Conservation (phyloP, 352 stramenopile species). For the Globisporangium okanoganense region DNA sequence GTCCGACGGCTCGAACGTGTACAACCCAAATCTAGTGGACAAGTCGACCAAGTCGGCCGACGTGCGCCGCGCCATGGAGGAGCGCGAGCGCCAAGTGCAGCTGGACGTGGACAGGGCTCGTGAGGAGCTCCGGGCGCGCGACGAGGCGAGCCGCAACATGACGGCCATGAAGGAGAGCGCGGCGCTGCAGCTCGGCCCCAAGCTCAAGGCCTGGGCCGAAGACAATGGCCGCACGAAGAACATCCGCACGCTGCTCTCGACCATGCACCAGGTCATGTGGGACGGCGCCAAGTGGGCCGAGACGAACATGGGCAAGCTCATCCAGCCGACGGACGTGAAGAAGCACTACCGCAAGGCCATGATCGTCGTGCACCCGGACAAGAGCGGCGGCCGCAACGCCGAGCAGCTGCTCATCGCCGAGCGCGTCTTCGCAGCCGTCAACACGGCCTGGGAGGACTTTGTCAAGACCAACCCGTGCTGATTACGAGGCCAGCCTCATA, state of each 20-base stretch:
- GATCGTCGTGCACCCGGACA: slow-evolving; percentile 92
- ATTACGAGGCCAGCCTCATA: not conserved
- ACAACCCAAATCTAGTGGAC: slow-evolving; percentile 82
- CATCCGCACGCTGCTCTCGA: slow-evolving; percentile 88
- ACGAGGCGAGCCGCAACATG: slow-evolving; percentile 53
- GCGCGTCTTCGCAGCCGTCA: slow-evolving; percentile 87
- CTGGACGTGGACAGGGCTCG: slow-evolving; percentile 68
- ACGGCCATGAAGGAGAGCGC: slow-evolving; percentile 67
- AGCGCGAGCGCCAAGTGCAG: slow-evolving; percentile 71
- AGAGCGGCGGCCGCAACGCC: slow-evolving; percentile 75
- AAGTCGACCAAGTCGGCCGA: slow-evolving; percentile 77
- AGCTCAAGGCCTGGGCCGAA: slow-evolving; percentile 80
- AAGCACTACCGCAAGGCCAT: slow-evolving; percentile 90
- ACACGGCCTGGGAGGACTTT: slow-evolving; percentile 89
- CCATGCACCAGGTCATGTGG: slow-evolving; percentile 92
- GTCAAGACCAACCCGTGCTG: slow-evolving; percentile 69
- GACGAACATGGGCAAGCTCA: slow-evolving; percentile 90
- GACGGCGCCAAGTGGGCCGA: slow-evolving; percentile 84
- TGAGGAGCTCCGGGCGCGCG: slow-evolving; percentile 65
- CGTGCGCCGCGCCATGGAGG: slow-evolving; percentile 81
- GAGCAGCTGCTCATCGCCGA: slow-evolving; percentile 90
- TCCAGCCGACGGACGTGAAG: slow-evolving; percentile 89
- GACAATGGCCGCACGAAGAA: slow-evolving; percentile 89
- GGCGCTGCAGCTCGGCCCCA: slow-evolving; percentile 48
- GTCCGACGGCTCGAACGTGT: slow-evolving; percentile 80